A percentile compares a stretch with the other conserved stretches of the same genome.
Evolutionary conservation across 2,329 filamentous ascomycete genomes (phyloP).

Genomic region (Paracorniculantispora psalliotae): DNA sequence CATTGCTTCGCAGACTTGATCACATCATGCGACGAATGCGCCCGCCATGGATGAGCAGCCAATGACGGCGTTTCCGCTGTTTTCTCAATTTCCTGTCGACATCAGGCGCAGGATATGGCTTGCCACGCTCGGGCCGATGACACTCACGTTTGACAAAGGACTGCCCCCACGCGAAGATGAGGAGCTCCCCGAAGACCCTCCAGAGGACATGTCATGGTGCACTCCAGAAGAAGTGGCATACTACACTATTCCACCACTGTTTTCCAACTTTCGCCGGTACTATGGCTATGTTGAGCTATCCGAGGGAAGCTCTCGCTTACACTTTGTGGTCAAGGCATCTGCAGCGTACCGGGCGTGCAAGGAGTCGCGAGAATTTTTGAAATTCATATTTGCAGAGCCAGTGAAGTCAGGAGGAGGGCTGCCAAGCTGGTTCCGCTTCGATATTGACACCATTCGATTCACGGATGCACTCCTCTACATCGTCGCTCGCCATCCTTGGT

Average conservation of each 20-base stretch:
- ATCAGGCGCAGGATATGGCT: slow-evolving; percentile 10
- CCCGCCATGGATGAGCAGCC: neutral
- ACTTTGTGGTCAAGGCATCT: slow-evolving; percentile 1
- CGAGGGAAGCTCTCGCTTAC: neutral
- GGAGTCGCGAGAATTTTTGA: slow-evolving; percentile 4
- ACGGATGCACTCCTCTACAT: neutral
- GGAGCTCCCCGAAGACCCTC: neutral
- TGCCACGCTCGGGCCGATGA: slow-evolving; percentile 3
- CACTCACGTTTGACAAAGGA: neutral
- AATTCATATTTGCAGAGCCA: slow-evolving; percentile 5
- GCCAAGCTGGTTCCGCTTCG: slow-evolving; percentile 3
- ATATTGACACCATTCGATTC: slow-evolving; percentile 4
- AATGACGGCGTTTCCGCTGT: neutral
- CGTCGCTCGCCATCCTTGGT: slow-evolving; percentile 8
- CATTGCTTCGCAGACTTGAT: neutral
- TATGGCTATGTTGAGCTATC: neutral
- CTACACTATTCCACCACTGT: neutral
- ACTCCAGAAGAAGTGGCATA: slow-evolving; percentile 2
- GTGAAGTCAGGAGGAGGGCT: neutral
- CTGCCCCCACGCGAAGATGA: neutral
- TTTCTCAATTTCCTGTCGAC: neutral
- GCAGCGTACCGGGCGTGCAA: slow-evolving; percentile 7
- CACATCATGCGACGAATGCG: neutral
- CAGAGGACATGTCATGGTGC: neutral
- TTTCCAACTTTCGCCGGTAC: neutral